A percentile compares a stretch with the other conserved stretches of the same genome.
phyloP scores from a whole-genome alignment of 139 green algal species.

The Pseudopediastrum boryanum region DNA sequence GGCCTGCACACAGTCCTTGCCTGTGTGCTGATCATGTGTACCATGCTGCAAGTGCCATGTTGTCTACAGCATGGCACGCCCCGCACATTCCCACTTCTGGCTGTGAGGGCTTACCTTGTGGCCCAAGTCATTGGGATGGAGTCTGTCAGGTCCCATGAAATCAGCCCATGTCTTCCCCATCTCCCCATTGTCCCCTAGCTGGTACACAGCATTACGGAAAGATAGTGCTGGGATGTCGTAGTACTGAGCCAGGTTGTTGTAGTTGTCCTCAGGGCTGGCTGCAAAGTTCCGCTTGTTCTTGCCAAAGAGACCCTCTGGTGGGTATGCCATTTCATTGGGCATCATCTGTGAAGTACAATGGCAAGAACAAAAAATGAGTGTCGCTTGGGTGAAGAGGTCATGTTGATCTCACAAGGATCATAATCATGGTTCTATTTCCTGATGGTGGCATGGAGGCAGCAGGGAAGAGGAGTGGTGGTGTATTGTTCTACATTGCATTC shows the following conservation, averaged over 20 bases:
- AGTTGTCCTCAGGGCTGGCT: conserved; percentile 34
- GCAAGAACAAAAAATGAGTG: background rate
- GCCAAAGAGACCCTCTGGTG: conserved; percentile 17
- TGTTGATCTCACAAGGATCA: too few relatives aligned
- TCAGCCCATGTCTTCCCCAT: conserved; percentile 15
- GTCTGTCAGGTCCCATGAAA: conserved; percentile 34
- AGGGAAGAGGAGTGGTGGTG: too few relatives aligned
- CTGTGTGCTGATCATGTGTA: too few relatives aligned
- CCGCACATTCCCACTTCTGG: too few relatives aligned
- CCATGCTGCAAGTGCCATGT: too few relatives aligned
- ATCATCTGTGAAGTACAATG: conserved; percentile 26
- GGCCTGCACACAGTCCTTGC: too few relatives aligned
- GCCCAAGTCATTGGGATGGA: conserved; percentile 36
- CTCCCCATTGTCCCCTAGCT: conserved; percentile 23
- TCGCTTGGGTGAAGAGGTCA: too few relatives aligned
- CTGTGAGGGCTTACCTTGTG: too few relatives aligned
- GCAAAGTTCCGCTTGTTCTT: conserved; percentile 34
- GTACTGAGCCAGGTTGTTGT: conserved; percentile 43
- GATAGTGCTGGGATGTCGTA: conserved; percentile 41
- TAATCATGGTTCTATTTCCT: too few relatives aligned
- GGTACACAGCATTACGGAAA: conserved; percentile 33
- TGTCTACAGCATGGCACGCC: too few relatives aligned
- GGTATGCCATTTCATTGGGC: conserved; percentile 38
- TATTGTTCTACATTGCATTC: too few relatives aligned
- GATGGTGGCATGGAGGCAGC: too few relatives aligned